A percentile compares a stretch with the other conserved stretches of the same genome.
phyloP scores from a whole-genome alignment of 352 stramenopile genomes.

The Pythium vanterpoolii region DNA sequence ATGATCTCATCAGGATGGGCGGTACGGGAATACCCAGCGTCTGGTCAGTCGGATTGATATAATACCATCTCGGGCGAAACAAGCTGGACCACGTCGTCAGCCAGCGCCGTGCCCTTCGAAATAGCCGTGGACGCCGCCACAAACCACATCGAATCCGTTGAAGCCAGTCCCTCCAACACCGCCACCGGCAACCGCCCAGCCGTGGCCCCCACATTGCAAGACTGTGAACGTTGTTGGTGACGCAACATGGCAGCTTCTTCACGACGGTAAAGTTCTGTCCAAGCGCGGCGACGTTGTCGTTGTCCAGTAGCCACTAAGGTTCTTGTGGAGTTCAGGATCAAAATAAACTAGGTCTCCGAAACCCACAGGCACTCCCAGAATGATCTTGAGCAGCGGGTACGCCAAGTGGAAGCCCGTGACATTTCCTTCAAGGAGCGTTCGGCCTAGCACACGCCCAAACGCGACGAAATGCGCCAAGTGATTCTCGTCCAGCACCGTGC shows the following conservation, averaged over 20 bases:
- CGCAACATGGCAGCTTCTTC: constrained; percentile 43
- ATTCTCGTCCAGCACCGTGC: constrained; percentile 16
- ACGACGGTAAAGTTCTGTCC: constrained; percentile 59
- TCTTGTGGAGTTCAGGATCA: constrained; percentile 34
- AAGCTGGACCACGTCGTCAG: constrained; percentile 24
- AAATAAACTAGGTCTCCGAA: constrained; percentile 42
- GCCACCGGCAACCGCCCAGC: too few relatives aligned
- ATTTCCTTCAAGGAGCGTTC: constrained; percentile 80
- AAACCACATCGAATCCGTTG: constrained; percentile 92
- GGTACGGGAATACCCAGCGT: constrained; percentile 5
- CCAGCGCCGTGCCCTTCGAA: too few relatives aligned
- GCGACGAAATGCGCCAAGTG: constrained; percentile 48
- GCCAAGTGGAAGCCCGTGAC: constrained; percentile 55
- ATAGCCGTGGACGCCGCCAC: too few relatives aligned
- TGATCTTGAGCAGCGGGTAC: constrained; percentile 44
- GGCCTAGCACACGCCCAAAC: constrained; percentile 40
- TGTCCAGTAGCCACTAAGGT: constrained; percentile 20
- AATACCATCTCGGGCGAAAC: constrained; percentile 36
- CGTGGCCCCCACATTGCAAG: too few relatives aligned
- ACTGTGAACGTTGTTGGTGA: constrained; percentile 90
- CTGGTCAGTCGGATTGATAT: constrained; percentile 37
- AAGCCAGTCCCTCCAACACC: too few relatives aligned
- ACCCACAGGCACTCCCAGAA: constrained; percentile 23
- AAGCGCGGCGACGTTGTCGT: constrained; percentile 19
- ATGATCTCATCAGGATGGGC: constrained; percentile 18